These are phyloP conservation scores for Amphibolis antarctica DNA, from an alignment of 106 monocot genomes.

Conservation along the genomic window DNA sequence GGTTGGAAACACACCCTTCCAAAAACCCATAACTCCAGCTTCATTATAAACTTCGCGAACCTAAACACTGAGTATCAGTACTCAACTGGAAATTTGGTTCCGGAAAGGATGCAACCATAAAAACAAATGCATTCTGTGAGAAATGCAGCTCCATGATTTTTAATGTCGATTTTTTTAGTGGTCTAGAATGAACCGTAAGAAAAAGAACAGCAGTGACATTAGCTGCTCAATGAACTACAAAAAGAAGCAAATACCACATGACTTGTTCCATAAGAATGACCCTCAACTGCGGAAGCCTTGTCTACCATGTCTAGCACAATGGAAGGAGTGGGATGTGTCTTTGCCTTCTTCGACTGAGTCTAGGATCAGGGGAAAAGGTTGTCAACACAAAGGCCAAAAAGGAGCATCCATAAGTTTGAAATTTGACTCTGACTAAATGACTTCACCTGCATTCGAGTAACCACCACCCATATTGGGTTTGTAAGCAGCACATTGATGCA, in stretches of 20 bases:
- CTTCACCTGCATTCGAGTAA: constrained; percentile 89
- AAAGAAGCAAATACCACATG: too few relatives aligned
- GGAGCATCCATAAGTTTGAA: neutral
- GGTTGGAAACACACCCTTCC: constrained; percentile 96
- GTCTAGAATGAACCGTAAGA: too few relatives aligned
- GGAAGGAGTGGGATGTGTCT: constrained; percentile 5
- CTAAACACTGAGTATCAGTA: constrained; percentile 18
- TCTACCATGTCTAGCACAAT: constrained; percentile 18
- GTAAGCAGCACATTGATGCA: constrained; percentile 93
- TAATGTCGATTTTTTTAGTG: too few relatives aligned
- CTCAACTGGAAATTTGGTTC: too few relatives aligned
- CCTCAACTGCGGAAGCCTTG: constrained; percentile 24
- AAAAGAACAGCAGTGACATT: too few relatives aligned
- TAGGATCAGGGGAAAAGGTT: constrained; percentile 13
- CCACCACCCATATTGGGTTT: constrained; percentile 94
- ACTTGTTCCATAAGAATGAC: constrained; percentile 41
- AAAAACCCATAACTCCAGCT: constrained; percentile 81
- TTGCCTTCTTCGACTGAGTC: constrained; percentile 58
- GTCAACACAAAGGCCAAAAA: neutral
- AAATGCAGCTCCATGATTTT: too few relatives aligned
- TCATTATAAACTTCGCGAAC: constrained; percentile 81
- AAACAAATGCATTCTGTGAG: too few relatives aligned
- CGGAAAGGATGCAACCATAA: too few relatives aligned
- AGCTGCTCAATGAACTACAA: too few relatives aligned
- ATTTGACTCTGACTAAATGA: neutral